Evolutionary conservation across 176 grass and related monocot species (phyloP).

Genomic region (Lolium multiflorum): DNA sequence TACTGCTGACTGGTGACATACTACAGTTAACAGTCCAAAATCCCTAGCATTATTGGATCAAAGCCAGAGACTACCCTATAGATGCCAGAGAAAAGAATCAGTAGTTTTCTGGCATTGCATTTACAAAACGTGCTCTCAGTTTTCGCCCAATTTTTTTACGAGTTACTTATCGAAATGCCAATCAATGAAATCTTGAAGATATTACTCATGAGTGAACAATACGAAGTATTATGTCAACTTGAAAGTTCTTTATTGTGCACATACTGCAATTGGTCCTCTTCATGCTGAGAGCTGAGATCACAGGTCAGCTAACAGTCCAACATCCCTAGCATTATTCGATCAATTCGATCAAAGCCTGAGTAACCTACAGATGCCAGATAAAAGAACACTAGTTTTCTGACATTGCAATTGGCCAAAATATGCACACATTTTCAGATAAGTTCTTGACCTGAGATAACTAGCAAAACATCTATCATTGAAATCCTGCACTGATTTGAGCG

Average conservation of each 20-base stretch:
- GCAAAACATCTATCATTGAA: background rate
- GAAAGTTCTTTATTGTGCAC: background rate
- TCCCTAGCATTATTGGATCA: background rate
- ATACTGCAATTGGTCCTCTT: background rate
- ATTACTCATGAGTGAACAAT: background rate
- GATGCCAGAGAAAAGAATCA: background rate
- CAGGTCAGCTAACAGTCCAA: background rate
- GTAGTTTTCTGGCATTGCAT: slow-evolving; percentile 1
- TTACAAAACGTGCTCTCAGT: background rate
- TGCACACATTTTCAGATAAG: background rate
- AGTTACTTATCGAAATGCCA: background rate
- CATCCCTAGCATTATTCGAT: background rate
- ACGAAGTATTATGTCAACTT: background rate
- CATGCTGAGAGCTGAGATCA: too few relatives aligned
- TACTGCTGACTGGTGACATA: background rate
- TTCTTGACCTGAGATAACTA: background rate
- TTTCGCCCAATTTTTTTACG: background rate
- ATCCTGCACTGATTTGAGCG: background rate
- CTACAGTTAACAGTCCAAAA: background rate
- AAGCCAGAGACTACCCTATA: background rate
- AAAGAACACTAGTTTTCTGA: background rate
- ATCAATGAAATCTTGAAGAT: background rate
- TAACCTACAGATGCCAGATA: background rate
- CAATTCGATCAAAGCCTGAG: background rate
- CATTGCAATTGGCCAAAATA: slow-evolving; percentile 1